A percentile compares a stretch with the other conserved stretches of the same genome.
These are phyloP conservation scores for Fusarium sp. DNA, from an alignment of 2,329 filamentous ascomycete species.

Conservation along the genomic window DNA sequence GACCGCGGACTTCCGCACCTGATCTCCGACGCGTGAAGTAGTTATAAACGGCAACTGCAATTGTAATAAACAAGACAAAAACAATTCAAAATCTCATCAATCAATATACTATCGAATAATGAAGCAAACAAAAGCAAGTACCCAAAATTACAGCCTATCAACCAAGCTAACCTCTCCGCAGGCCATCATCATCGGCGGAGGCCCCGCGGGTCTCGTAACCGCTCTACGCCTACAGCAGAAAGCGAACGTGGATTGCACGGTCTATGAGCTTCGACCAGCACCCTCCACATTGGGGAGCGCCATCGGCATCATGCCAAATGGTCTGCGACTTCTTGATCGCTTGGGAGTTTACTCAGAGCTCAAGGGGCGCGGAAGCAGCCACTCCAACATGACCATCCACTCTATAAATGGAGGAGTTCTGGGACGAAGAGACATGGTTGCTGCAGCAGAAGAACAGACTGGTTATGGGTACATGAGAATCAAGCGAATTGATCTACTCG, in stretches of 20 bases:
- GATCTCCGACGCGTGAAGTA: neutral
- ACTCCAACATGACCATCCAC: neutral
- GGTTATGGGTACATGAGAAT: neutral
- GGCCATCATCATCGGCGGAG: neutral
- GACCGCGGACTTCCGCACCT: neutral
- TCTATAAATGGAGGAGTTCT: neutral
- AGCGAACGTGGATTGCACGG: neutral
- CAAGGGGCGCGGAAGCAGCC: neutral
- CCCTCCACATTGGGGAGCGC: neutral
- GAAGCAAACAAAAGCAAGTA: neutral
- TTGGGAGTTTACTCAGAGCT: neutral
- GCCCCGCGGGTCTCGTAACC: neutral
- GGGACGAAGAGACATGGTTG: neutral
- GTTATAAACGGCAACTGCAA: neutral
- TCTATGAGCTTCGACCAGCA: neutral
- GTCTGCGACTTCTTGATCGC: neutral
- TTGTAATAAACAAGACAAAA: neutral
- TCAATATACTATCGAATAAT: fast-evolving
- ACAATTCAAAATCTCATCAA: neutral
- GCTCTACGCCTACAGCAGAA: neutral
- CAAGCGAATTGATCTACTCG: neutral
- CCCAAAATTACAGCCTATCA: neutral
- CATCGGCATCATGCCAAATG: neutral
- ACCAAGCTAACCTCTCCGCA: neutral
- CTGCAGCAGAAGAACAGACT: neutral